Base-by-base conservation (phyloP, 1,284 basidiomycete species). In the Puccinia polysora region DNA sequence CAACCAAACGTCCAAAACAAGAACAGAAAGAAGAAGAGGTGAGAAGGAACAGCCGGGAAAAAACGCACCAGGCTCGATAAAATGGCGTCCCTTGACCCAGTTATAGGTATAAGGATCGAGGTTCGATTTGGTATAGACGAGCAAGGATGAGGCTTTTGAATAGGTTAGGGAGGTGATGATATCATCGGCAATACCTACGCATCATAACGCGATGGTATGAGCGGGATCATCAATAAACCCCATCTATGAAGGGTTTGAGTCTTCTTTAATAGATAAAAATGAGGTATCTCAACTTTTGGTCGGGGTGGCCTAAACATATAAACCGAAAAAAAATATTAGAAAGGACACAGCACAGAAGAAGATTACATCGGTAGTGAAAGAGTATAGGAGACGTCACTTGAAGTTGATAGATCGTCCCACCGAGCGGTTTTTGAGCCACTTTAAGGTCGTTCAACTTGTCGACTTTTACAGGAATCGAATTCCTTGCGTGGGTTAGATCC, bases 361-460 rank as follows among this genome's bases (percentile, higher is more conserved):
- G 30, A 49, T n/a, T 60, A 20, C 43, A 28, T 2, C 4, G 14
- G 18, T 10, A 1, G 23, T 60, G 1, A 23, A 25, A 18, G 23
- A 45, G 28, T n/a, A 38, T 25, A 30, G 14, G 30, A 23, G 2
- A 28, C 34, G 23, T 1, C 28, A 68, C 65, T 58, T 68, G 65
- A 30, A 68, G 50, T 47, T 68, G 65, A 49, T 68, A 68, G 30
- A 68, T 68, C 18, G 52, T 68, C 15, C 65, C 65, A 14, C n/a
- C 32, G 36, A 40, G 53, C 7, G 47, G 36, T 15, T 43, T 65
- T 7, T 40, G n/a, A 20, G 7, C 43, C 23, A 56, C 8, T n/a
- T n/a, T n/a, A n/a, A n/a, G n/a, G n/a, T n/a, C n/a, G n/a, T n/a
- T n/a, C n/a, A n/a, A n/a, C 2, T 18, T 56, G 34, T 65, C 32